phyloP scores from a whole-genome alignment of 139 green algal genomes.

The Prasinococcaceae sp. region DNA sequence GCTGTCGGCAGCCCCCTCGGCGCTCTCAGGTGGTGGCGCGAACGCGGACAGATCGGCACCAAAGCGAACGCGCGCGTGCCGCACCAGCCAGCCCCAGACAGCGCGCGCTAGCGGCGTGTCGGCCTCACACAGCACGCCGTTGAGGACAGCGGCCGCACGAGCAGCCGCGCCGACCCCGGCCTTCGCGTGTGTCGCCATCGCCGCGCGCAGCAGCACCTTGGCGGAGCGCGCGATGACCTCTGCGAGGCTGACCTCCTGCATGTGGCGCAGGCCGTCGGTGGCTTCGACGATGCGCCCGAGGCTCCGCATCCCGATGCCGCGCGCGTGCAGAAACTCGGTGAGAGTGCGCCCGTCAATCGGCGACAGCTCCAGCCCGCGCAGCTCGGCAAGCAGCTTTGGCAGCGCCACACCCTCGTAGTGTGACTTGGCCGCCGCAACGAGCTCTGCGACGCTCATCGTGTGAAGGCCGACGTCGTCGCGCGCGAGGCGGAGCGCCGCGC shows the following conservation, averaged over 20 bases:
- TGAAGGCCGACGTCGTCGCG: neutral
- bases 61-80: too few relatives aligned
- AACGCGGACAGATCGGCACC: too few relatives aligned
- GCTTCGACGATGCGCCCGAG: slow-evolving; percentile 17
- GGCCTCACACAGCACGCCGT: too few relatives aligned
- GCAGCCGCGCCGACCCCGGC: neutral
- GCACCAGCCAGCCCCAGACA: too few relatives aligned
- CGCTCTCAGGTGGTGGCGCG: too few relatives aligned
- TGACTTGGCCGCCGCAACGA: neutral
- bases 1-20: too few relatives aligned
- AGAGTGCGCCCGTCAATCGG: slow-evolving; percentile 30
- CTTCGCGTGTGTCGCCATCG: too few relatives aligned
- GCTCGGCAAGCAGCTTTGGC: slow-evolving; percentile 20
- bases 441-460: neutral
- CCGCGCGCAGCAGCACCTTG: slow-evolving; percentile 10
- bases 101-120: too few relatives aligned
- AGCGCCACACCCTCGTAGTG: slow-evolving; percentile 5
- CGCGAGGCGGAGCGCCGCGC: neutral
- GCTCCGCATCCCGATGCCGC: slow-evolving; percentile 22
- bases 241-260: slow-evolving; percentile 15
- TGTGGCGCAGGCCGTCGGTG: slow-evolving; percentile 10
- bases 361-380: slow-evolving; percentile 28
- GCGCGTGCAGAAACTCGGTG: slow-evolving; percentile 30
- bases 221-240: slow-evolving; percentile 21
- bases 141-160: too few relatives aligned